Conservation (phyloP, 2,329 filamentous ascomycete species). For the Pleoardoris graminearum region DNA sequence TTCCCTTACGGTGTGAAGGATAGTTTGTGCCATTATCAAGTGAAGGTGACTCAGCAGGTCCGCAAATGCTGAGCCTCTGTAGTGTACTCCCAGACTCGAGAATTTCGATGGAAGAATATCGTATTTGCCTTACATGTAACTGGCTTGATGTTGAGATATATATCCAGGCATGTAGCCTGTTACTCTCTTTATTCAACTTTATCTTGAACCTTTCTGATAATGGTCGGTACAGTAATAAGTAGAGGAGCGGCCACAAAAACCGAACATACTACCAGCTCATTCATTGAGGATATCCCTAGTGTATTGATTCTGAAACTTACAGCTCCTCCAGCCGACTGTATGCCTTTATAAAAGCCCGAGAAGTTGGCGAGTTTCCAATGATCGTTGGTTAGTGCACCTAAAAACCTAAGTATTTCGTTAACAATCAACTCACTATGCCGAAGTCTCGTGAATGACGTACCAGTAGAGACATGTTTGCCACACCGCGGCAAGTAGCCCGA, state of each 20-base stretch:
- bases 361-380: constrained; percentile 86
- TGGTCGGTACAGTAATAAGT: constrained; percentile 73
- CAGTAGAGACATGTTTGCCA: constrained; percentile 92
- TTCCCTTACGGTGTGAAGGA: too few relatives aligned
- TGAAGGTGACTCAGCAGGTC: too few relatives aligned
- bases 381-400: constrained; percentile 89
- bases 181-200: constrained; percentile 57
- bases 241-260: constrained; percentile 70
- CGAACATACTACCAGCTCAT: constrained; percentile 75
- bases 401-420: constrained; percentile 62
- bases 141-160: too few relatives aligned
- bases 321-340: constrained; percentile 80
- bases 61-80: too few relatives aligned
- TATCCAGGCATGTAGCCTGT: too few relatives aligned
- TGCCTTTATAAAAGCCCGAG: constrained; percentile 83
- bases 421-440: not conserved
- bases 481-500: constrained; percentile 81
- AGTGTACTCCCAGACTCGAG: too few relatives aligned
- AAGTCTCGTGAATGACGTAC: constrained; percentile 48
- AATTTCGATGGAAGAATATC: too few relatives aligned
- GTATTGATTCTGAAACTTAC: constrained; percentile 71
- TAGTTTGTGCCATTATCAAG: too few relatives aligned
- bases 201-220: constrained; percentile 76
- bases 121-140: too few relatives aligned
- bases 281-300: constrained; percentile 60